Percentiles rank a stretch among this genome's conserved stretches.
These are phyloP conservation scores for Pneumocystis murina DNA, from an alignment of 1,139 yeast genomes.

Conservation along the genomic window DNA sequence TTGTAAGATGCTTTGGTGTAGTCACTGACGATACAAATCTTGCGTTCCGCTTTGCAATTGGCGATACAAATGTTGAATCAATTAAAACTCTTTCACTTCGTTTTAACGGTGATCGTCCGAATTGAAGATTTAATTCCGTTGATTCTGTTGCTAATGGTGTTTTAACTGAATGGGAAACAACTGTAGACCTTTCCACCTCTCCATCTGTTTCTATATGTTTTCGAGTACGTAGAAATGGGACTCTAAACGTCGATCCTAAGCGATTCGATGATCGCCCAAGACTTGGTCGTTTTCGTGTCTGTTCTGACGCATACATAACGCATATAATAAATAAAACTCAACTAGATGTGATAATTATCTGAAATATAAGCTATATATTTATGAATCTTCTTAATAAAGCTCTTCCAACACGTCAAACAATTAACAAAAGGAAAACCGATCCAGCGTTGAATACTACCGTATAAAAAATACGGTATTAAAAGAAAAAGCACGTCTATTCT, in stretches of 20 bases:
- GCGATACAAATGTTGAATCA: constrained; percentile 26
- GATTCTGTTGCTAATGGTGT: constrained; percentile 6
- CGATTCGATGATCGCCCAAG: background rate
- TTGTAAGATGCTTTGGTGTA: constrained; percentile 4
- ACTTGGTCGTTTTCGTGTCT: background rate
- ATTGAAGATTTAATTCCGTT: constrained; percentile 1
- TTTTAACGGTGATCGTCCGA: constrained; percentile 20
- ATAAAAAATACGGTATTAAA: no score
- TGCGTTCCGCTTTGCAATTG: constrained; percentile 13
- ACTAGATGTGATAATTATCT: no score
- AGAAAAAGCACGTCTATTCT: no score
- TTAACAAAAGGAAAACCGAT: no score
- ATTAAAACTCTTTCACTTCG: constrained; percentile 29
- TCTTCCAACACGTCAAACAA: no score
- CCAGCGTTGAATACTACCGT: no score
- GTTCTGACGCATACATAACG: background rate
- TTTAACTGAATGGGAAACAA: background rate
- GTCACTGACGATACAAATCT: background rate
- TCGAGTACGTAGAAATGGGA: background rate
- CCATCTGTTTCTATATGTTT: background rate
- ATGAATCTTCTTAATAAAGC: no score
- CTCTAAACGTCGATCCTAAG: background rate
- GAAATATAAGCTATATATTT: no score
- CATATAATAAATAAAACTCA: background rate
- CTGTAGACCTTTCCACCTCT: no score